These are phyloP conservation scores for Lentinula lateritia DNA, from an alignment of 768 basidiomycete genomes.

Conservation along the genomic window DNA sequence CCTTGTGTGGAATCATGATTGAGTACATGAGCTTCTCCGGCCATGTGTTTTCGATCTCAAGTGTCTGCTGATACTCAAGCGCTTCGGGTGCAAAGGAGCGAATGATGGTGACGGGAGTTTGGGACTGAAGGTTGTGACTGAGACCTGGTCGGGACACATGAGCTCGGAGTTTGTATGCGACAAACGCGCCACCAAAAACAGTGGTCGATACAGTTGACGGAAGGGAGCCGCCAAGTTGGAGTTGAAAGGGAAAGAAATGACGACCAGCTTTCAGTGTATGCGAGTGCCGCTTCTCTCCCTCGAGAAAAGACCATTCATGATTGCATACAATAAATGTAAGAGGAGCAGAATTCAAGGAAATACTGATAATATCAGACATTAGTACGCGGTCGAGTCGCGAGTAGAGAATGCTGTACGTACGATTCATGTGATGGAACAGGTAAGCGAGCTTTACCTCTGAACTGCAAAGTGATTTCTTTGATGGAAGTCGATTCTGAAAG, in stretches of 20 bases:
- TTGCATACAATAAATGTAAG: conserved; percentile 63
- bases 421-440: conserved; percentile 53
- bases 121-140: conserved; percentile 59
- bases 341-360: conserved; percentile 38
- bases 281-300: conserved; percentile 68
- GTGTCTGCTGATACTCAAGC: conserved; percentile 91
- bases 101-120: conserved; percentile 57
- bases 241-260: conserved; percentile 88
- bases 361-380: conserved; percentile 18
- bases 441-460: conserved; percentile 76
- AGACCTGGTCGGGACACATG: conserved; percentile 75
- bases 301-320: conserved; percentile 92
- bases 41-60: conserved; percentile 97
- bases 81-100: conserved; percentile 77
- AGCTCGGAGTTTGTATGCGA: conserved; percentile 89
- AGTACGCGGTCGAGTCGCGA: background rate
- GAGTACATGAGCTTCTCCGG: conserved; percentile 96
- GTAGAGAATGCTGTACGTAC: conserved; percentile 34
- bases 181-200: conserved; percentile 52
- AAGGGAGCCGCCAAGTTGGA: conserved; percentile 78
- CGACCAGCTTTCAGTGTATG: conserved; percentile 96
- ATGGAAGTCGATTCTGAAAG: conserved; percentile 79
- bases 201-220: conserved; percentile 69
- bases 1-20: conserved; percentile 90
- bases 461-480: conserved; percentile 79